phyloP scores from a whole-genome alignment of 768 basidiomycete species.

The Leccinum broughii region DNA sequence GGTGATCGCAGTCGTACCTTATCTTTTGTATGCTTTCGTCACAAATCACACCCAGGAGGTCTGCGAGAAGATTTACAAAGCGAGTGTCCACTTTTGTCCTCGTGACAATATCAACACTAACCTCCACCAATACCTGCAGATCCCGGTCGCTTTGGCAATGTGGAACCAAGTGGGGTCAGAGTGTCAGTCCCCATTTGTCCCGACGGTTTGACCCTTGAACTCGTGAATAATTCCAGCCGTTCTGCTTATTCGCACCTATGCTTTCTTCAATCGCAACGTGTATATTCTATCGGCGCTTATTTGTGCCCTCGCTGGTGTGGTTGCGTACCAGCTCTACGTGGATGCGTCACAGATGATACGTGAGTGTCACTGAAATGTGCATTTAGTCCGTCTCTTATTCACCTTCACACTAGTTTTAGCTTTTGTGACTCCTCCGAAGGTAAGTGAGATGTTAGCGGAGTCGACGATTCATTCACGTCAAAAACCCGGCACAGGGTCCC shows the following conservation, averaged over 20 bases:
- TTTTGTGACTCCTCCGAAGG: slow-evolving; percentile 63
- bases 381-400: slow-evolving; percentile 5
- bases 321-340: slow-evolving; percentile 81
- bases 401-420: slow-evolving; percentile 50
- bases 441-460: slow-evolving; percentile 32
- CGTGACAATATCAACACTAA: neutral
- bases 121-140: slow-evolving; percentile 39
- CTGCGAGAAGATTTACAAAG: slow-evolving; percentile 73
- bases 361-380: slow-evolving; percentile 34
- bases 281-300: slow-evolving; percentile 66
- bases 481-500: slow-evolving; percentile 52
- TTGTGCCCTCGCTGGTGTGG: slow-evolving; percentile 66
- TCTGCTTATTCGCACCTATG: slow-evolving; percentile 80
- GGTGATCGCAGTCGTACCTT: slow-evolving; percentile 80
- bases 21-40: slow-evolving; percentile 75
- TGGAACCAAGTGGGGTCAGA: slow-evolving; percentile 88
- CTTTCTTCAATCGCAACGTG: slow-evolving; percentile 79
- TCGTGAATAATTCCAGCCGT: slow-evolving; percentile 48
- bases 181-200: slow-evolving; percentile 41
- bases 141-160: slow-evolving; percentile 80
- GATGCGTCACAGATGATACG: slow-evolving; percentile 76
- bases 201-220: slow-evolving; percentile 3
- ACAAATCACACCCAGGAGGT: slow-evolving; percentile 62
- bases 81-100: slow-evolving; percentile 24
- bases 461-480: neutral